phyloP scores from a whole-genome alignment of 2,329 filamentous ascomycete species.

The Sporothrix humicola region DNA sequence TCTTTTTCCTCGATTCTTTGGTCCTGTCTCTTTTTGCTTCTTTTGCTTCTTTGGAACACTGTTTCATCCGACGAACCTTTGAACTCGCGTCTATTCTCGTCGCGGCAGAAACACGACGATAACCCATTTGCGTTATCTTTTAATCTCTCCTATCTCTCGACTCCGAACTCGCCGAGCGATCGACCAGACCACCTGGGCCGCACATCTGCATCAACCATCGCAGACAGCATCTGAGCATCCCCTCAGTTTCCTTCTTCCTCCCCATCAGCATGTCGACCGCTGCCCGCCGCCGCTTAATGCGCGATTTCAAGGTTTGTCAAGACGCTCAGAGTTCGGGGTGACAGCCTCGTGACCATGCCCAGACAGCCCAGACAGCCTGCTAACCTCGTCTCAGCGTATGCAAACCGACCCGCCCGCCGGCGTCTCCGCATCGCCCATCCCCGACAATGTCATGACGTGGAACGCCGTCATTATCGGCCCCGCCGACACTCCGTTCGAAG shows the following conservation, averaged over 20 bases:
- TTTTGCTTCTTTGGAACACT: too few species aligned
- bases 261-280: conserved; percentile 73
- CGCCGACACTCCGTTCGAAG: conserved; percentile 95
- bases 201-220: neutral
- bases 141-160: neutral
- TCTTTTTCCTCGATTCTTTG: neutral
- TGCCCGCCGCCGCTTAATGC: conserved; percentile 94
- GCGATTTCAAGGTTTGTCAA: conserved; percentile 87
- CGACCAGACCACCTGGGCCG: neutral
- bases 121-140: neutral
- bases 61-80: neutral
- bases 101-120: neutral
- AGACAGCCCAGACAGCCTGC: conserved; percentile 25
- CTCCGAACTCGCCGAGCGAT: conserved; percentile 10
- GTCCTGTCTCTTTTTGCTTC: too few species aligned
- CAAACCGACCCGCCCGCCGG: conserved; percentile 97
- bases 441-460: conserved; percentile 98
- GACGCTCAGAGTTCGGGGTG: too few species aligned
- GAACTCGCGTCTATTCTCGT: neutral
- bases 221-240: neutral
- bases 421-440: conserved; percentile 93
- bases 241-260: neutral
- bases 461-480: conserved; percentile 98
- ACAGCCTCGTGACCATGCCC: neutral
- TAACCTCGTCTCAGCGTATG: conserved; percentile 73